Base-by-base conservation (phyloP, 768 basidiomycete species). In the Leccinum uliginosum region DNA sequence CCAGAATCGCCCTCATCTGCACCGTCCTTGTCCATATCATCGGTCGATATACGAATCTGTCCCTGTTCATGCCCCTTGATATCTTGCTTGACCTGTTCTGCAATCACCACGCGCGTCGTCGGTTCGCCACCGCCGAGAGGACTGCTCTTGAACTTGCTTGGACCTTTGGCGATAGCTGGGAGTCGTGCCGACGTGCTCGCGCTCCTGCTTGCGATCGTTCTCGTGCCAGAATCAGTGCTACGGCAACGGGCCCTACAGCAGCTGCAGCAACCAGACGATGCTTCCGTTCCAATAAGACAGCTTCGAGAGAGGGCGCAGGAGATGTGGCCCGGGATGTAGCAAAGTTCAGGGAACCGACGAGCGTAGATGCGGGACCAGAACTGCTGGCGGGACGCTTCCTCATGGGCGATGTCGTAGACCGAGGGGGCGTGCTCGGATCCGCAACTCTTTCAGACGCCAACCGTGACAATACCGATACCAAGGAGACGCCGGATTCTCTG, bases 81-180 rank as follows among this genome's bases (percentile, higher is more conserved):
- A 53, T 68, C 71, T 59, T 70, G 72, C 54, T 74, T 76, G 29
- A 83, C 71, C 64, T 75, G 72, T 65, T 81, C 81, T 14, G 83
- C 80, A 32, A 80, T 75, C n/a, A 80, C 76, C 4, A 78, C 70
- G 2, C 78, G 77, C 8, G 61, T 66, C 45, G 74, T 66, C 45
- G 74, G 67, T 51, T 78, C 78, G 24, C 71, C 72, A 32, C 79
- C 77, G 21, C 74, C 80, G 30, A 87, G 72, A 30, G 86, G 87
- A 65, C 82, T 89, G 65, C 87, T 90, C 81, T 89, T 90, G 73
- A 89, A 91, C 58, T 81, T 76, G 60, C 63, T 64, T 21, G 76
- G 74, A 23, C 83, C 83, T 64, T 83, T 86, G 51, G 64, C 52
- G 17, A 56, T 55, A 19, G 58, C 54, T 32, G 53, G 35, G 44